Base-by-base conservation (phyloP, 2,329 filamentous ascomycete species). In the Paecilomyces formosus region DNA sequence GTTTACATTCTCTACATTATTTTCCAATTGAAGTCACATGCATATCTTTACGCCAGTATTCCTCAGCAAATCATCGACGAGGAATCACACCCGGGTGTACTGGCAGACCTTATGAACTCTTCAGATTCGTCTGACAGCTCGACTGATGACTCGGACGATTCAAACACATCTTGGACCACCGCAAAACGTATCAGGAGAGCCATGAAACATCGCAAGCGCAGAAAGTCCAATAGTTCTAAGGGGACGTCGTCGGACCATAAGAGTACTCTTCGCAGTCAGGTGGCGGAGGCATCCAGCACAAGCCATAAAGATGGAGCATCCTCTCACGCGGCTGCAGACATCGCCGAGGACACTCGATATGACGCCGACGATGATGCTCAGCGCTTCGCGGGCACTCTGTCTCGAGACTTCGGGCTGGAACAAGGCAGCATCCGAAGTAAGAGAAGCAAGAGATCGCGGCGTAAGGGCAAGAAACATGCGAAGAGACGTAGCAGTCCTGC, bases 21-120 rank as follows among this genome's bases (percentile, higher is more conserved):
- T 21, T 96, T 96, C 75, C 92, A 96, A 77, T 84, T 96, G 61
- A 95, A 95, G 75, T 94, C 91, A 1, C 92, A 96, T 70, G 84
- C 90, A 8, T 96, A 95, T 76, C 86, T 96, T 79, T 96, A 96
- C 66, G 89, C 92, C 73, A 94, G 91, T 64, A 96, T 90, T 4
- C 92, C 92, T 9, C 92, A 96, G 75, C 88, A 92, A 66, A 88
- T 95, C 60, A 94, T 97, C 62, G 92, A 97, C 65, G 91, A 94
- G 67, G 92, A 96, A 71, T 87, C 90, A 0, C 88, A 90, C 53
- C 92, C 92, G 22, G 92, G 92, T 63, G 87, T 94, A 0, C 82
- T 92, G 12, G 88, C 89, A 18, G 88, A 89, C 31, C 90, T 93
- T 75, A 82, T 96, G 68, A 89, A 94, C 63, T 85, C 85, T 0